Evolutionary conservation across 1,139 yeast genomes (phyloP), one percentile per base, ranked within the genome.

Genomic region (Blastobotrys serpentis): DNA sequence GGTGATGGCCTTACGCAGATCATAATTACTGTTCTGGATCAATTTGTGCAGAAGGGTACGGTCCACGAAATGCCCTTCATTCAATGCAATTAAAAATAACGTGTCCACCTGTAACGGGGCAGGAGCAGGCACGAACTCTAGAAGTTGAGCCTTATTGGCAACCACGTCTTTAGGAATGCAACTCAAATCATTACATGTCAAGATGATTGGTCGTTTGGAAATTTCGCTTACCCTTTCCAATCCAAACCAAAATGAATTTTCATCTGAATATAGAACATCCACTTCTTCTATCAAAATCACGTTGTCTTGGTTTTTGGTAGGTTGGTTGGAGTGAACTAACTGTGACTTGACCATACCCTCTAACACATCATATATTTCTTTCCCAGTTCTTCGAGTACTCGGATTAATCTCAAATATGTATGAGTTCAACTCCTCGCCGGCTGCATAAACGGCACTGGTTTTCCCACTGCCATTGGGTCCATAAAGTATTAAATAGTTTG

Each of bases 301-400:
- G 4, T 92, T 89, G 48, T 79, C 76, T 52, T 79, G 82, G 45
- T 47, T 70, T 67, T 49, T 52, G 16, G 41, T 37, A 3, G 55
- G 49, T 16, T 58, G 60, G 38, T 62, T 58, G n/a, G 65, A 68
- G 60, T 84, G 88, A 0, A 92, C 92, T 44, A 86, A 70, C 52
- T 88, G 92, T 0, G 95, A 85, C 2, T 96, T 90, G 50, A 94
- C 82, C 49, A 88, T 76, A 58, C 94, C 98, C 47, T 78, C 83
- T 41, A 92, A 71, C 32, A 76, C 77, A 22, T 81, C 77, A 50
- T 74, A 69, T 17, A 90, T 76, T 53, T 86, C 92, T 59, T 81
- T 84, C 40, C 85, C 78, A 0, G 92, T 79, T 57, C 98, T 73
- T 36, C 79, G 72, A 57, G 79, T 82, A 10, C 90, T 80, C 0